Evolutionary conservation across 805 yeast genomes (phyloP), one percentile per base, ranked within the genome.

Genomic region (Jamesozyma rosinii): DNA sequence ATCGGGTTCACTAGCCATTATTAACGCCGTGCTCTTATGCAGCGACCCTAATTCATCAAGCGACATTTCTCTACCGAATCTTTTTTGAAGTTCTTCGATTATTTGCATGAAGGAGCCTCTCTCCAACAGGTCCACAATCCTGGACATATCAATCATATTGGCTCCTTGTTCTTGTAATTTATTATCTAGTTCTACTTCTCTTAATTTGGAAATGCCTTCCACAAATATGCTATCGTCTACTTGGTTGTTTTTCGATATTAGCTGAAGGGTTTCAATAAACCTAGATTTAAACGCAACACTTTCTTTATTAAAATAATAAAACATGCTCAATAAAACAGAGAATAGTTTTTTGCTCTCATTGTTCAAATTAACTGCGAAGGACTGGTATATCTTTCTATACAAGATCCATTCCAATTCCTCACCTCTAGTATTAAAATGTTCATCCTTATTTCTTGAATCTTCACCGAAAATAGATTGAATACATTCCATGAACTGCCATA

Each of bases 1-100:
- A 2, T 84, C 84, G 22, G 72, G 73, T 5, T 77, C 70, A 0
- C 81, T 73, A 19, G 79, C 74, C 21, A 84, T 58, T 1, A 83
- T 54, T 2, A 78, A 75, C 22, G 37, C 34, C 3, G 34, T 41
- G 19, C 38, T 44, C 13, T 24, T 36, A 22, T 44, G 34, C 10
- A 33, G 15, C 4, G 14, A 3, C 2, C 31, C n/a, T 6, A 46
- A 3, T 4, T 38, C 31, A 4, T 15, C 8, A 10, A 44, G 34
- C 1, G 20, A 21, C 3, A n/a, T 22, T 13, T 34, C 38, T 11
- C 20, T 22, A n/a, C 26, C 35, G 10, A 46, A 38, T 18, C 13
- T 3, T 9, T 9, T 19, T 15, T 36, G 38, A 5, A 45, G 33
- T 3, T 29, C 11, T 14, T 37, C 36, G 13, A 44, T 22, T 2